Evolutionary conservation across 1,139 yeast species (phyloP).

Genomic region (Nakaseomyces uthaithaninus): DNA sequence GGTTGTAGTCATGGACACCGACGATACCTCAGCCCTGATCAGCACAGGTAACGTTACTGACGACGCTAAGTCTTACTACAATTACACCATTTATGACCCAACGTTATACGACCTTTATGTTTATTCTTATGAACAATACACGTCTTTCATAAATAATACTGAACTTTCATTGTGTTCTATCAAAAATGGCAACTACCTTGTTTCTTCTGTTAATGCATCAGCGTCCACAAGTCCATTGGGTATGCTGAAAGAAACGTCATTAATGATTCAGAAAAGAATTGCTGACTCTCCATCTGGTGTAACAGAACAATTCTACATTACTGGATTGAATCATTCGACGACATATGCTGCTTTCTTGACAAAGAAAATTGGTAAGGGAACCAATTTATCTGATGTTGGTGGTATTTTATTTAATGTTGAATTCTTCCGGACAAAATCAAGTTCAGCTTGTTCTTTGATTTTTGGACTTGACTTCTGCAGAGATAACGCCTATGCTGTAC

Average conservation of each 20-base stretch:
- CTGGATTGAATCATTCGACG: conserved; percentile 54
- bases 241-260: conserved; percentile 12
- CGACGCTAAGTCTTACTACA: conserved; percentile 19
- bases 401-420: conserved; percentile 60
- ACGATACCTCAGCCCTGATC: conserved; percentile 60
- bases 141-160: conserved; percentile 36
- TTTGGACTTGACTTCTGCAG: conserved; percentile 65
- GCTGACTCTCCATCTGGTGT: conserved; percentile 44
- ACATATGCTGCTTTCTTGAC: conserved; percentile 60
- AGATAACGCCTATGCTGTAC: conserved; percentile 83
- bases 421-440: conserved; percentile 51
- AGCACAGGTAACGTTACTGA: conserved; percentile 53
- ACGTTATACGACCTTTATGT: conserved; percentile 39
- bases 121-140: conserved; percentile 38
- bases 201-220: conserved; percentile 26
- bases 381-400: conserved; percentile 42
- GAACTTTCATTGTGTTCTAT: conserved; percentile 72
- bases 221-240: conserved; percentile 9
- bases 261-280: conserved; percentile 34
- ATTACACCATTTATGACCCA: conserved; percentile 30
- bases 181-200: conserved; percentile 34
- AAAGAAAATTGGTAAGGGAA: conserved; percentile 29
- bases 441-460: conserved; percentile 60
- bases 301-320: conserved; percentile 53
- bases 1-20: conserved; percentile 63